Conservation (phyloP, 2,329 filamentous ascomycete genomes). For the Aspergillus transmontanensis region DNA sequence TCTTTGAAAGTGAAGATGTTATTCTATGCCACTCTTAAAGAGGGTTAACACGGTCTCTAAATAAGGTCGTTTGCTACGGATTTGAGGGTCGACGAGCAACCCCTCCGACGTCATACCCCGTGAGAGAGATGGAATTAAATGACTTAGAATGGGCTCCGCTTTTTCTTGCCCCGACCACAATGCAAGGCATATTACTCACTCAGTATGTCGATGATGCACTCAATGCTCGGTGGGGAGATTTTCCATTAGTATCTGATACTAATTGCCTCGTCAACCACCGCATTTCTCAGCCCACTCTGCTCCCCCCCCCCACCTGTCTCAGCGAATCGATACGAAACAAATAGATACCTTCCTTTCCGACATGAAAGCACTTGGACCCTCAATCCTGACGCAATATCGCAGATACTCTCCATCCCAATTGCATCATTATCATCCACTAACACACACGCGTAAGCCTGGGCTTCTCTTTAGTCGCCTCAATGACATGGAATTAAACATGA, state of each 20-base stretch:
- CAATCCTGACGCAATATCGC: conserved; percentile 14
- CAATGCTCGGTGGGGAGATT: neutral
- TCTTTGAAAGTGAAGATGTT: neutral
- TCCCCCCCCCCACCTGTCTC: neutral
- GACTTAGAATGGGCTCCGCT: neutral
- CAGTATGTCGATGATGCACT: neutral
- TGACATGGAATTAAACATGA: conserved; percentile 25
- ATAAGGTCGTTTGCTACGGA: neutral
- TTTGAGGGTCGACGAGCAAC: neutral
- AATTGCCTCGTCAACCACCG: conserved; percentile 21
- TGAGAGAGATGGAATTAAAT: neutral
- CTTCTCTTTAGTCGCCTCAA: conserved; percentile 16
- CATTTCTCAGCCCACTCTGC: conserved; percentile 8
- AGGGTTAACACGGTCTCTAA: conserved; percentile 1
- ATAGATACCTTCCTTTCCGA: conserved; percentile 4
- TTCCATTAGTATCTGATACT: conserved; percentile 1
- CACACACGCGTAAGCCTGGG: conserved; percentile 11
- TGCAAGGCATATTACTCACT: neutral
- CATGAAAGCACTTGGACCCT: neutral
- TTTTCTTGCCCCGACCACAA: neutral
- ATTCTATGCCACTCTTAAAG: neutral
- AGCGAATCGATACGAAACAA: conserved; percentile 16
- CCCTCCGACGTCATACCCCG: conserved; percentile 9
- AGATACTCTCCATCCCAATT: conserved; percentile 7
- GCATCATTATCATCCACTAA: conserved; percentile 22